phyloP scores from a whole-genome alignment of 2,329 filamentous ascomycete genomes.

The Calycina herbarum region DNA sequence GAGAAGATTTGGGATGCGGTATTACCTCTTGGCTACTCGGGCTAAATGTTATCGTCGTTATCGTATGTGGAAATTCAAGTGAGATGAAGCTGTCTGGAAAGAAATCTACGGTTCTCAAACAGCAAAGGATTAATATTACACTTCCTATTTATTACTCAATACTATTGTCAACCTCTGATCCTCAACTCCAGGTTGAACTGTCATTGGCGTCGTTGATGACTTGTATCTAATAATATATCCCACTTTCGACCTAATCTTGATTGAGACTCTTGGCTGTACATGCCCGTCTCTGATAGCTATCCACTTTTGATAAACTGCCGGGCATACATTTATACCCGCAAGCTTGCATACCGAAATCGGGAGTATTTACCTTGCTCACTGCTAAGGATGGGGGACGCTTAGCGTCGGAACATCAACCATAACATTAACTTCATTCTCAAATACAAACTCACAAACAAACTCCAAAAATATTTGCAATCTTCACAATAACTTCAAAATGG shows the following conservation, averaged over 20 bases:
- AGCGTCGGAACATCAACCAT: neutral
- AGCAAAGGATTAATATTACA: neutral
- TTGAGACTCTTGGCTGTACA: neutral
- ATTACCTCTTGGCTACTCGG: neutral
- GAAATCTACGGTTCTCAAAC: neutral
- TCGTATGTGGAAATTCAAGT: neutral
- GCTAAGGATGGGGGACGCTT: neutral
- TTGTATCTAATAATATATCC: neutral
- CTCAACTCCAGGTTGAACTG: neutral
- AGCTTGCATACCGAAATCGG: slow-evolving; percentile 5
- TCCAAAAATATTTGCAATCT: neutral
- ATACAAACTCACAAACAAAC: neutral
- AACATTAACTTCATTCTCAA: neutral
- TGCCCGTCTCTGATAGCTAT: neutral
- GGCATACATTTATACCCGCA: neutral
- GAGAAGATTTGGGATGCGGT: neutral
- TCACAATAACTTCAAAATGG: slow-evolving; percentile 20
- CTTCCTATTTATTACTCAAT: neutral
- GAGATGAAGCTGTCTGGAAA: neutral
- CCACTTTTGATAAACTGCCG: neutral
- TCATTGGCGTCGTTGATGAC: neutral
- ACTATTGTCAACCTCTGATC: neutral
- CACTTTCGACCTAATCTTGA: neutral
- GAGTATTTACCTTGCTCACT: neutral
- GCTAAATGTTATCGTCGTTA: neutral